Evolutionary conservation across 495 filamentous ascomycete genomes (phyloP), one percentile per base, ranked within the genome.

Genomic region (Cenococcum geophilum): DNA sequence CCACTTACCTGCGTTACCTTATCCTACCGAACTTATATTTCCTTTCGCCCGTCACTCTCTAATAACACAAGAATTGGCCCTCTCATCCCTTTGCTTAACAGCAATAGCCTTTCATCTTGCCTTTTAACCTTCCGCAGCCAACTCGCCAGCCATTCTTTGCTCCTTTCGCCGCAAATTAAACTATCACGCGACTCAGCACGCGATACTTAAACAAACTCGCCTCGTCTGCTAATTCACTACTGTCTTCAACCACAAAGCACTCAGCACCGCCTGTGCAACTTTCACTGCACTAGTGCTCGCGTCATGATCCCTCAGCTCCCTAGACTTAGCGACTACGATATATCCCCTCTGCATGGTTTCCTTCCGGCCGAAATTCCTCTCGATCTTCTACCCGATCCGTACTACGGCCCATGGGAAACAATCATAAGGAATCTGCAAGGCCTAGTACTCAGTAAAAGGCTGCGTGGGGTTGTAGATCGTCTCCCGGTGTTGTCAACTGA

Each of bases 341-440:
- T 98, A 73, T 95, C 92, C 58, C 80, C 85, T 45, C 78, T 85
- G 50, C 79, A 89, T 78, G 93, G 93, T 62, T 99, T 99, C 76
- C 86, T 99, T 43, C 89, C 93, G 0, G 73, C 86, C 27, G 83
- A 89, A 63, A 75, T 85, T n/a, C 95, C 93, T 35, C 77, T 97
- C 59, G 83, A 87, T 55, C 70, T 80, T 55, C 82, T 97, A 36
- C 88, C 91, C 12, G 86, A 96, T 68, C 82, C 85, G 0, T 97
- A 96, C 78, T 99, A 97, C 74, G 82, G 84, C 66, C 87, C 88
- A 66, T 99, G 93, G 93, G 93, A 99, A 75, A 78, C 83, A 59
- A 80, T 96, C 27, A 81, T 84, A 21, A 79, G 82, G 40, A 95
- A 96, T 69, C 74, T 99, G n/a, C 93, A 96, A 74, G 81, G 83